Evolutionary conservation across 108 stramenopile genomes (phyloP).

Genomic region (Phaeodactylum tricornutum): DNA sequence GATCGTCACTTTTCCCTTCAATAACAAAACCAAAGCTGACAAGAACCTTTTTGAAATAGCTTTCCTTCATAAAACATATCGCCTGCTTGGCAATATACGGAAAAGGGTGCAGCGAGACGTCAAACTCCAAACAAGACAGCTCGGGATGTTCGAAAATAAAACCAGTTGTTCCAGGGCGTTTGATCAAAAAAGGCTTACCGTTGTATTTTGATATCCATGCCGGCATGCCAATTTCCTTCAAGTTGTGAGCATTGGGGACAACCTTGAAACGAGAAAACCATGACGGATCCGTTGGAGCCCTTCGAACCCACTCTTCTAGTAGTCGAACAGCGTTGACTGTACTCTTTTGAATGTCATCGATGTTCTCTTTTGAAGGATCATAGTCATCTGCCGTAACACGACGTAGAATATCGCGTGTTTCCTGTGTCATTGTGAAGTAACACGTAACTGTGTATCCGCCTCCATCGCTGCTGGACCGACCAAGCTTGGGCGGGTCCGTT

Average conservation of each 20-base stretch:
- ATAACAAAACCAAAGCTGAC: constrained; percentile 70
- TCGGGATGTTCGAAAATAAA: constrained; percentile 63
- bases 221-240: constrained; percentile 67
- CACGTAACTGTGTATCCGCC: constrained; percentile 58
- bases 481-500: constrained; percentile 70
- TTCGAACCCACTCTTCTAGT: constrained; percentile 69
- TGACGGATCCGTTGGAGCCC: constrained; percentile 53
- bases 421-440: constrained; percentile 67
- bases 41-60: constrained; percentile 55
- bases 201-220: constrained; percentile 77
- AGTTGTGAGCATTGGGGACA: constrained; percentile 49
- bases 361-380: constrained; percentile 34
- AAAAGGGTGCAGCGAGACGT: constrained; percentile 73
- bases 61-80: constrained; percentile 67
- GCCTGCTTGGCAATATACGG: constrained; percentile 76
- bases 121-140: constrained; percentile 67
- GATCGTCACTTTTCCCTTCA: constrained; percentile 68
- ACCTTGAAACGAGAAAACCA: constrained; percentile 75
- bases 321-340: constrained; percentile 63
- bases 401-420: constrained; percentile 63
- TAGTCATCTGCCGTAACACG: constrained; percentile 66
- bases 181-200: constrained; percentile 77
- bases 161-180: constrained; percentile 64
- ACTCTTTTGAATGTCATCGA: constrained; percentile 37
- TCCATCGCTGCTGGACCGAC: constrained; percentile 40